Conservation (phyloP, 139 green algal species). For the Zygnema cylindricum region DNA sequence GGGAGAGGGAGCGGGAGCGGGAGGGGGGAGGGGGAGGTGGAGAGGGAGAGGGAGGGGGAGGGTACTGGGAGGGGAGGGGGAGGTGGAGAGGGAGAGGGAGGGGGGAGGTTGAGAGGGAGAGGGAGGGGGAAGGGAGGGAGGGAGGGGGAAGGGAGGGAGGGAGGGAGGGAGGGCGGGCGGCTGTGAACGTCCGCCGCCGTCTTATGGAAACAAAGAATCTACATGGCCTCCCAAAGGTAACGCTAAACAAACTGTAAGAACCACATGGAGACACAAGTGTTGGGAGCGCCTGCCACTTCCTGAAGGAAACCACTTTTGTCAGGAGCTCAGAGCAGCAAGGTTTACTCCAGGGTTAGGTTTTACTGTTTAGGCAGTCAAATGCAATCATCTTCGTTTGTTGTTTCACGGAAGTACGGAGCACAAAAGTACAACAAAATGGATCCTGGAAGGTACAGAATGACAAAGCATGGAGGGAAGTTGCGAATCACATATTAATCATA, state of each 20-base stretch:
- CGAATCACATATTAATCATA: no score
- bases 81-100: not conserved
- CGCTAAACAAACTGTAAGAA: not conserved
- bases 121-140: not conserved
- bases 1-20: not conserved
- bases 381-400: no score
- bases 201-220: no score
- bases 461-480: no score
- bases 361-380: no score
- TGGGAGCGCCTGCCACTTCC: not conserved
- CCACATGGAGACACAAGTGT: not conserved
- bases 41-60: not conserved
- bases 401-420: no score
- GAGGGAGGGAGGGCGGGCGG: not conserved
- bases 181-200: not conserved
- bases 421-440: no score
- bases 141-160: not conserved
- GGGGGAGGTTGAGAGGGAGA: not conserved
- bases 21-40: not conserved
- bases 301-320: not conserved
- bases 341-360: no score
- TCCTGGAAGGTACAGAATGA: no score
- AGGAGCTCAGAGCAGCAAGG: not conserved
- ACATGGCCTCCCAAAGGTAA: not conserved
- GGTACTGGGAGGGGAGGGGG: not conserved